A percentile compares a stretch with the other conserved stretches of the same genome.
Conservation (phyloP, 371 early-diverging fungal genomes). For the Mortierella sp. region DNA sequence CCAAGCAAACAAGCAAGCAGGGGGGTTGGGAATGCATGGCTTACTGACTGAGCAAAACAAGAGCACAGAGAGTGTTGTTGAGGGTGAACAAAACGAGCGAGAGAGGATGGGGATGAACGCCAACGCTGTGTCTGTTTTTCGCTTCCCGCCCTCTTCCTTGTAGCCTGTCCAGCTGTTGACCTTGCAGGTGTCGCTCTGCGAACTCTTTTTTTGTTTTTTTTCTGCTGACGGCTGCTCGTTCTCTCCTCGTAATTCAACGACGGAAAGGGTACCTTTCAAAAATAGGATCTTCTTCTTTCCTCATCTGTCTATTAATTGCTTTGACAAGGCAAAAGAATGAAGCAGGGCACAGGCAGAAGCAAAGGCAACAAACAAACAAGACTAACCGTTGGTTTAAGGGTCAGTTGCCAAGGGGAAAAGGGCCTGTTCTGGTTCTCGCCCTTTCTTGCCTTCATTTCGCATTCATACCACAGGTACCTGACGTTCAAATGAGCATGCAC, state of each 20-base stretch:
- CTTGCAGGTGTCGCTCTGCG: background rate
- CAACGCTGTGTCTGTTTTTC: background rate
- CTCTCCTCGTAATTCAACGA: background rate
- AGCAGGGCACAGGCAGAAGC: too few species aligned
- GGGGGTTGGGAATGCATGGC: background rate
- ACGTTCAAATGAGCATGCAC: too few species aligned
- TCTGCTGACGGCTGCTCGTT: background rate
- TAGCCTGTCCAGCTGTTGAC: too few species aligned
- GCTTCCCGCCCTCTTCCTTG: background rate
- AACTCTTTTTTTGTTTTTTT: background rate
- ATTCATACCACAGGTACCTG: too few species aligned
- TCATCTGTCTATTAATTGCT: background rate
- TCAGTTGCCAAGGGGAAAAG: background rate
- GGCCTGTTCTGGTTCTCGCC: too few species aligned
- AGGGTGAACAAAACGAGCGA: background rate
- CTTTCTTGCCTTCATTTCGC: too few species aligned
- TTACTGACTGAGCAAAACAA: background rate
- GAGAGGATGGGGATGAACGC: background rate
- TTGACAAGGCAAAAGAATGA: too few species aligned
- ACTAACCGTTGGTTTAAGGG: background rate
- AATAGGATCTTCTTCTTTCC: background rate
- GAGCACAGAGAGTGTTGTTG: background rate
- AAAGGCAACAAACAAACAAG: too few species aligned
- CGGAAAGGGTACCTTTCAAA: background rate
- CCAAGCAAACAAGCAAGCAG: background rate